A percentile compares a stretch with the other conserved stretches of the same genome.
These are phyloP conservation scores for Cadophora luteo-olivacea DNA, from an alignment of 2,329 filamentous ascomycete genomes.

Conservation along the genomic window DNA sequence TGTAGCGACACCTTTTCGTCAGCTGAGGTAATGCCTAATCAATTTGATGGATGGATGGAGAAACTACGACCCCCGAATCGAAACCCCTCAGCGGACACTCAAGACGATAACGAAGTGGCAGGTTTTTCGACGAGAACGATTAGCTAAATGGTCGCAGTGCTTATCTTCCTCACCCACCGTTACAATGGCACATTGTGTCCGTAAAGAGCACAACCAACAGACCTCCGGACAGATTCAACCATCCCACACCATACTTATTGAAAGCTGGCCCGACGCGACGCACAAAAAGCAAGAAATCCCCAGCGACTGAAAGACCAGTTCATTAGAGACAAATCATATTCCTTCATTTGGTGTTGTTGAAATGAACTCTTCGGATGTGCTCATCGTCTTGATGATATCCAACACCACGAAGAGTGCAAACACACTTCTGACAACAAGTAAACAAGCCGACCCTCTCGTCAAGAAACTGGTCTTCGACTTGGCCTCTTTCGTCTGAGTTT, in stretches of 20 bases:
- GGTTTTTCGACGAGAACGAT: not conserved
- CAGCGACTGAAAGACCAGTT: slow-evolving; percentile 18
- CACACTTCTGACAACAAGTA: slow-evolving; percentile 12
- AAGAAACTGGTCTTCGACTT: not conserved
- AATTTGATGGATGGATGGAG: slow-evolving; percentile 8
- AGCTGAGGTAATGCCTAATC: slow-evolving; percentile 14
- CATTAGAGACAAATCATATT: slow-evolving; percentile 29
- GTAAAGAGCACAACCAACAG: not conserved
- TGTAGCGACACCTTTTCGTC: slow-evolving; percentile 10
- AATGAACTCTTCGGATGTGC: slow-evolving; percentile 18
- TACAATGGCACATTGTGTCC: slow-evolving; percentile 9
- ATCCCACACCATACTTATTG: slow-evolving; percentile 7
- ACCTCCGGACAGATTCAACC: slow-evolving; percentile 17
- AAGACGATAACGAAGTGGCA: slow-evolving; percentile 18
- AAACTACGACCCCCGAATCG: slow-evolving; percentile 9
- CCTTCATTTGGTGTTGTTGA: slow-evolving; percentile 19
- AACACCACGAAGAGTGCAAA: slow-evolving; percentile 12
- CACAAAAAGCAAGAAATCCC: slow-evolving; percentile 17
- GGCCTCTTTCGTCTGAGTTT: not conserved
- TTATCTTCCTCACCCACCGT: not conserved
- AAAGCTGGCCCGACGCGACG: slow-evolving; percentile 9
- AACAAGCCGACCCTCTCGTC: slow-evolving; percentile 15
- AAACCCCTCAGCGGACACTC: slow-evolving; percentile 13
- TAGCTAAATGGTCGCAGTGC: not conserved
- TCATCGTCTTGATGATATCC: slow-evolving; percentile 19